Evolutionary conservation across 208 protist species (phyloP).

Genomic region (Trypanosoma boissoni): DNA sequence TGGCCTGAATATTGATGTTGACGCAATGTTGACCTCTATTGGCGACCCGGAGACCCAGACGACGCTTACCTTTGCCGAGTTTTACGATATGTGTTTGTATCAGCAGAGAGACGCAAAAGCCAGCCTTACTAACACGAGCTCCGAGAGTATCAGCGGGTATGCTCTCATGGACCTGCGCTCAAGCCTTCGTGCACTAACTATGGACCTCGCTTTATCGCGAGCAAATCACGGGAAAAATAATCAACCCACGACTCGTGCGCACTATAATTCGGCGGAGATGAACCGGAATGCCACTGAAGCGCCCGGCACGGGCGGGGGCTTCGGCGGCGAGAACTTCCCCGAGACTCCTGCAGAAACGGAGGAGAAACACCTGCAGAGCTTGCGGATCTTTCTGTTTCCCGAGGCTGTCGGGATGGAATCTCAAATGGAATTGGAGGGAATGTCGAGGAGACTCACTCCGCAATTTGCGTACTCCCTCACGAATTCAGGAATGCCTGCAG

Average conservation of each 20-base stretch:
- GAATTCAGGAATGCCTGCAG: too few species aligned
- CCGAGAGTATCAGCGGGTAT: not conserved
- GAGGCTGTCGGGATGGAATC: conserved; percentile 15
- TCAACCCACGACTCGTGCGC: not conserved
- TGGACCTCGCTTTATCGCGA: not conserved
- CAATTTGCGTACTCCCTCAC: too few species aligned
- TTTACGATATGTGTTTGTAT: conserved; percentile 56
- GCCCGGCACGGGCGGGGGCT: not conserved
- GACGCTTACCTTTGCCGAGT: conserved; percentile 65
- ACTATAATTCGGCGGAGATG: not conserved
- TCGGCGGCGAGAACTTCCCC: not conserved
- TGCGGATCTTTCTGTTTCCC: conserved; percentile 54
- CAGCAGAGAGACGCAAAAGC: not conserved
- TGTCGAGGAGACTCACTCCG: not conserved
- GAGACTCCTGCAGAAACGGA: conserved; percentile 28
- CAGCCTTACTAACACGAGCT: not conserved
- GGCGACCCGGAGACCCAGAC: conserved; percentile 45
- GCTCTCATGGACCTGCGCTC: not conserved
- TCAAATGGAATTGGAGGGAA: not conserved
- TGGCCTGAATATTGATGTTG: conserved; percentile 78
- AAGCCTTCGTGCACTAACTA: not conserved
- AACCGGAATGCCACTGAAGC: conserved; percentile 5
- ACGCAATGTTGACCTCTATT: conserved; percentile 47
- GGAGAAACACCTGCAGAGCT: conserved; percentile 53
- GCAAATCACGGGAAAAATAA: too few species aligned